These are phyloP conservation scores for Solanum piurae DNA, from an alignment of 257 asterid species.

Conservation along the genomic window DNA sequence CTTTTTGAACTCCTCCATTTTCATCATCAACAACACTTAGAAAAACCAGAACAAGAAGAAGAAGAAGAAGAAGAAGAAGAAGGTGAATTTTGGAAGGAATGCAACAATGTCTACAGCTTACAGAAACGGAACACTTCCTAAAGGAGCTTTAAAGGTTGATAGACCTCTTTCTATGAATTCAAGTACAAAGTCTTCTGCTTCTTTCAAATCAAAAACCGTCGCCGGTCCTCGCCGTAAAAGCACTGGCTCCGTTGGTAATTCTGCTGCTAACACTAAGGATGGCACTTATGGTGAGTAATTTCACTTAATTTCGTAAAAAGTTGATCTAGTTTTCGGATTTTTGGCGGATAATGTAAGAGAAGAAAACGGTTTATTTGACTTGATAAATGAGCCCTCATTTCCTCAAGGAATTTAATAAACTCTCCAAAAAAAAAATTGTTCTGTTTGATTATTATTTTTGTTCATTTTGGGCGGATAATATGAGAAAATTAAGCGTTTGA, in stretches of 20 bases:
- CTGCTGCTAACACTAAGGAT: constrained; percentile 16
- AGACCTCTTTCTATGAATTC: constrained; percentile 14
- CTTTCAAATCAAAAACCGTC: constrained; percentile 32
- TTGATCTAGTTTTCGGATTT: background rate
- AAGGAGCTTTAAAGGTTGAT: constrained; percentile 34
- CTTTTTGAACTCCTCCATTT: constrained; percentile 10
- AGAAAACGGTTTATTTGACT: background rate
- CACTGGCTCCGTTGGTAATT: constrained; percentile 18
- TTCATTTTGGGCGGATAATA: background rate
- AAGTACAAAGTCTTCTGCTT: constrained; percentile 32
- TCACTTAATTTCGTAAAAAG: background rate
- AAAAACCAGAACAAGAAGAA: background rate
- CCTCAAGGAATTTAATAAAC: background rate
- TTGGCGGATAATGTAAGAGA: background rate
- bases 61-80: constrained; percentile 5
- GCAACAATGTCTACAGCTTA: constrained; percentile 30
- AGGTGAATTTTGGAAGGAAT: background rate
- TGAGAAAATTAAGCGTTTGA: background rate
- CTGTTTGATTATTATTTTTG: background rate
- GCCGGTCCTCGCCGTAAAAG: constrained; percentile 37
- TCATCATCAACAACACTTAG: background rate
- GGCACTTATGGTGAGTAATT: constrained; percentile 26
- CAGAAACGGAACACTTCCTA: constrained; percentile 40
- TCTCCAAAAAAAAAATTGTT: background rate
- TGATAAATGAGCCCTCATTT: background rate